Base-by-base conservation (phyloP, 352 stramenopile species). In the Phytophthora litchii region DNA sequence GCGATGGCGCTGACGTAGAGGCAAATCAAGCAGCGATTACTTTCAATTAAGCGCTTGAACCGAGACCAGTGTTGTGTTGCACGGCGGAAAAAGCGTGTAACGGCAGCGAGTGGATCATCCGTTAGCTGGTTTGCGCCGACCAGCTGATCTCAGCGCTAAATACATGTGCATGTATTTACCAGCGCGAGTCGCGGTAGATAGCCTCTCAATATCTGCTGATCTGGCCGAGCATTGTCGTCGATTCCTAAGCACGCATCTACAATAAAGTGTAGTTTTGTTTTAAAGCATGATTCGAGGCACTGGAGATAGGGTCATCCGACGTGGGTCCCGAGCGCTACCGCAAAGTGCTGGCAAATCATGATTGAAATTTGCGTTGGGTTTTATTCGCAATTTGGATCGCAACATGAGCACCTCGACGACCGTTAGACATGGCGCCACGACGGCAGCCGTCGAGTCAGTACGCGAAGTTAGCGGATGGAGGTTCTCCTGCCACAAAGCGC, bases 391-490 rank as follows among this genome's bases (percentile, higher is more conserved):
- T 43, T 17, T 43, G 16, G 17, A 36, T 35, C 20, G 1, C 11
- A 12, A 9, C 16, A 61, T 48, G 44, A 57, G 29, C 42, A 53
- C 10, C 31, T 36, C 27, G 13, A 40, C 42, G 36, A 5, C 42
- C 14, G 41, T 11, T 37, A n/a, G 16, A 9, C 27, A 53, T 45
- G 41, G 32, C 16, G 12, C 27, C 35, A 32, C 38, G 16, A 16
- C 23, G 19, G 35, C 20, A 4, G 44, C 35, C 14, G 35, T 54
- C 4, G 56, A 75, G 32, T 67, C 49, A 23, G 23, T 36, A 17
- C 46, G 57, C 21, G 68, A 82, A 25, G 41, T 78, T 25, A 40
- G 44, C 5, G 70, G 75, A n/a, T 89, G 80, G 80, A 50, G 54
- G 21, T 86, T 89, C 43, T 47, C 31, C 23, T 68, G 70, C 31